Evolutionary conservation across 106 monocot species (phyloP).

Genomic region (Dactylorhiza incarnata): DNA sequence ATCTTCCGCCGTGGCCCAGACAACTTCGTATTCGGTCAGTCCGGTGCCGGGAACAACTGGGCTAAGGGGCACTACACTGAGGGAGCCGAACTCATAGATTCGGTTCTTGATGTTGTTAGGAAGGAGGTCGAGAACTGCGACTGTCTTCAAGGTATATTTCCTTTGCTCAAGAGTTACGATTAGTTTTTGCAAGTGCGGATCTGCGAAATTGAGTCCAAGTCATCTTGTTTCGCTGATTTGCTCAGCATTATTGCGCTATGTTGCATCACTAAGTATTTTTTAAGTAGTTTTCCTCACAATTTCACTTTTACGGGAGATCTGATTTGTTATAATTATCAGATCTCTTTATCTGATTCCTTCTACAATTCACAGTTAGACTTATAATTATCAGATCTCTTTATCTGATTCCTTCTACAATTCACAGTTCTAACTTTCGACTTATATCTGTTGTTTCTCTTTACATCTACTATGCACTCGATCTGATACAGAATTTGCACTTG

Average conservation of each 20-base stretch:
- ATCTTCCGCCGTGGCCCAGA: neutral
- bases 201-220: neutral
- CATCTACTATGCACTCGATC: too few relatives aligned
- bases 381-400: neutral
- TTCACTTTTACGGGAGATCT: neutral
- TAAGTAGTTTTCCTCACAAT: too few relatives aligned
- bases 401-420: neutral
- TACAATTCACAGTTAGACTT: neutral
- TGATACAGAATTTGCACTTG: too few relatives aligned
- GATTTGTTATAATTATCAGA: neutral
- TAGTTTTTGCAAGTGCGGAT: neutral
- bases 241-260: neutral
- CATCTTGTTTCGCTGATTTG: neutral
- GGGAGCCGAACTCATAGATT: conserved; percentile 1
- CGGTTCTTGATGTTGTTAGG: conserved; percentile 1
- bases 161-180: neutral
- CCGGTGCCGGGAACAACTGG: neutral
- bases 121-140: conserved; percentile 6
- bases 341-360: neutral
- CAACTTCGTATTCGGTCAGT: conserved; percentile 1
- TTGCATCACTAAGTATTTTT: neutral
- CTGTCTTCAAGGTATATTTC: neutral
- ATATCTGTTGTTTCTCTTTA: too few relatives aligned
- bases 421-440: too few relatives aligned
- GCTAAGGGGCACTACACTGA: conserved; percentile 2